Evolutionary conservation across 768 basidiomycete species (phyloP), one percentile per base, ranked within the genome.

Genomic region (Trametes cubensis): DNA sequence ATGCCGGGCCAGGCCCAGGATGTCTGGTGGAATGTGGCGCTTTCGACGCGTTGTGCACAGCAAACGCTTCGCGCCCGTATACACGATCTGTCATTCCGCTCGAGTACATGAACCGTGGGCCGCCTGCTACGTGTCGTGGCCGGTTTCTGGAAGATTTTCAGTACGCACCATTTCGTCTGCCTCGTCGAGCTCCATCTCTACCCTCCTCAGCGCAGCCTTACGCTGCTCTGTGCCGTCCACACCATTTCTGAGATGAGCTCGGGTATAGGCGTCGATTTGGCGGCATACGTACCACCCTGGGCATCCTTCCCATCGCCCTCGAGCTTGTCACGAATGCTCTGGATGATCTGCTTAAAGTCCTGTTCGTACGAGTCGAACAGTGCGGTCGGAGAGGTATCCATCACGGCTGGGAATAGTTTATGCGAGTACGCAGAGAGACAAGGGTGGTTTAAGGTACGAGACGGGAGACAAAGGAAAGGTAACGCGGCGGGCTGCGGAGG

Each of bases 101-200:
- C 34, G 10, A 34, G 34, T 34, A 34, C 34, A 11, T 34, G 34
- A 10, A 10, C 34, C 34, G 10, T 34, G 34, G 34, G 34, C 10
- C 34, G 34, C 34, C 34, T 34, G 34, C 34, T 34, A 34, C 10
- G 34, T 4, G 10, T 34, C 10, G 34, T 34, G 10, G 11, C 34
- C 11, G 5, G 34, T 34, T 34, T 11, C 34, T 10, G 34, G 34
- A 34, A 10, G 5, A 34, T 34, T 6, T 11, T 34, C n/a, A 18
- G 39, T 10, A 70, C 85, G 50, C 69, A 90, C 95, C 85, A 98
- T 94, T 80, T 98, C 97, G 67, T 97, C 95, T 0, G 95, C 96
- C 75, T 99, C 97, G 73, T 99, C 97, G 5, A 99, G 79, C 72
- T 98, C 96, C 85, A 95, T 93, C 72, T 95, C 92, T 23, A 92